Evolutionary conservation across 1,139 yeast genomes (phyloP), one percentile per base, ranked within the genome.

Genomic region (Saccharomyces hybrid): DNA sequence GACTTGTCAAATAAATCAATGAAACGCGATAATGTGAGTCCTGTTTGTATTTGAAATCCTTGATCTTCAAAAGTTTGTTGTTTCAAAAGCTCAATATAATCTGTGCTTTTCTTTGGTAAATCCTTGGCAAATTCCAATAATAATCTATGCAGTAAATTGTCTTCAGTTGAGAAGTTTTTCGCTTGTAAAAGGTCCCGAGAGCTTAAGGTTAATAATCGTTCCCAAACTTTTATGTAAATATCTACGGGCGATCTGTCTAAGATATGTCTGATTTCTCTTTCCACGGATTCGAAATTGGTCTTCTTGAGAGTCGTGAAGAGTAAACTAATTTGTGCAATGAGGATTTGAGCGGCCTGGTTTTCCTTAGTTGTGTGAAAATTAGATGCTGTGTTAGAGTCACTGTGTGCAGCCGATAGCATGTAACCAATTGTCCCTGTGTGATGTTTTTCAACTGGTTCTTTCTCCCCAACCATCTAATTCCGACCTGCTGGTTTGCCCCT

Each of bases 141-240:
- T 51, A 66, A 52, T 52, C 61, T 58, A 47, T 64, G 68, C 13
- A 56, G 34, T 46, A 60, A 51, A 50, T 63, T 59, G 2, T 56
- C 46, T n/a, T 54, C 50, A 6, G 61, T 54, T 25, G 52, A 48
- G 48, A 62, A 55, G 31, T 51, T 50, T 49, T 57, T 56, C 14
- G 52, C 27, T 46, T 50, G 48, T 44, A 59, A 58, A 41, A 64
- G 62, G 52, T 58, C 62, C 44, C 52, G 50, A 6, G 63, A 58
- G 26, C 60, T 57, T 50, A 63, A 56, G 16, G 56, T 54, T 48
- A 67, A 46, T 44, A 66, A 55, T 54, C 57, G 62, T 47, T 57
- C 59, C 70, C 68, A 66, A 57, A 61, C 64, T 49, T 57, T 60
- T 46, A 63, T 52, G 52, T 63, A 58, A 16, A 61, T 60, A 31